Percentiles rank a stretch among this genome's conserved stretches.
These are phyloP conservation scores for Kwoniella sp. DNA, from an alignment of 768 basidiomycete species.

Conservation along the genomic window DNA sequence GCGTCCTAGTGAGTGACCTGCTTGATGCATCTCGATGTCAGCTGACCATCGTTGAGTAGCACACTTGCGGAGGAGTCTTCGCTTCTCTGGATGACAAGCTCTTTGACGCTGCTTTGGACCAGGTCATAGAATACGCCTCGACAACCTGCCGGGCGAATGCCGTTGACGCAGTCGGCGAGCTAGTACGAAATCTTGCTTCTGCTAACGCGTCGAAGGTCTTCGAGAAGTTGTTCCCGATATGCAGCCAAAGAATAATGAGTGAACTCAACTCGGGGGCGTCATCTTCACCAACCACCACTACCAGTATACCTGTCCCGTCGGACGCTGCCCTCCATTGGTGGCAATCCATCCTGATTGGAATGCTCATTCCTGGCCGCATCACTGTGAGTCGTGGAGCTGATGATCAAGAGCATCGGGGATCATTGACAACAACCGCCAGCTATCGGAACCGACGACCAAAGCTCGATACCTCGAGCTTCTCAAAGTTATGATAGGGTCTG, in stretches of 20 bases:
- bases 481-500: slow-evolving; percentile 63
- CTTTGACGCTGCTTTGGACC: slow-evolving; percentile 68
- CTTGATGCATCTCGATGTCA: background rate
- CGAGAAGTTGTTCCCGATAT: slow-evolving; percentile 73
- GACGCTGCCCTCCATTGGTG: slow-evolving; percentile 85
- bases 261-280: slow-evolving; percentile 72
- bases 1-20: slow-evolving; percentile 35
- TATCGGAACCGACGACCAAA: slow-evolving; percentile 22
- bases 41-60: slow-evolving; percentile 20
- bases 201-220: slow-evolving; percentile 71
- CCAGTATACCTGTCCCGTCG: slow-evolving; percentile 55
- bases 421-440: too few relatives aligned
- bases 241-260: slow-evolving; percentile 68
- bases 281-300: slow-evolving; percentile 63
- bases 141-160: slow-evolving; percentile 84
- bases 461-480: slow-evolving; percentile 53
- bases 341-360: slow-evolving; percentile 37
- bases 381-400: too few relatives aligned
- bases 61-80: slow-evolving; percentile 50
- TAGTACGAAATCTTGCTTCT: slow-evolving; percentile 77
- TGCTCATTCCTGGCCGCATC: slow-evolving; percentile 29
- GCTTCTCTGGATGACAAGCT: slow-evolving; percentile 74
- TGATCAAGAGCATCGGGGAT: too few relatives aligned
- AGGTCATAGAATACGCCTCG: slow-evolving; percentile 82
- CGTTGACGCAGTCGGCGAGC: slow-evolving; percentile 82